phyloP scores from a whole-genome alignment of 225 moss, liverwort and hornwort genomes.

The Antitrichia curtipendula region DNA sequence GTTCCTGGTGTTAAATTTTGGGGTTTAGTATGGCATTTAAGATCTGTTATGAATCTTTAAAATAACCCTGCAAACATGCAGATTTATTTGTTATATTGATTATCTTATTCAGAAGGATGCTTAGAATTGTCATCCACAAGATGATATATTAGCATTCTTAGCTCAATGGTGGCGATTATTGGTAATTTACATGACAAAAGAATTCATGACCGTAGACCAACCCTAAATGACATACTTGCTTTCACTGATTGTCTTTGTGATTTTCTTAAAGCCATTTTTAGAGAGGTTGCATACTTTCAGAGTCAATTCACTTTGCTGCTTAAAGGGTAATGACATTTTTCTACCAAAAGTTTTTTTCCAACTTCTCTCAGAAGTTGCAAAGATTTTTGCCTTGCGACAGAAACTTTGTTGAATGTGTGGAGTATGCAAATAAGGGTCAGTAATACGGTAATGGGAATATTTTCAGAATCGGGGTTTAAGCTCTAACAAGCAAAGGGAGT shows the following conservation, averaged over 20 bases:
- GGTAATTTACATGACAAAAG: neutral
- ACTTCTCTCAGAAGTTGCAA: neutral
- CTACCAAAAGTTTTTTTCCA: neutral
- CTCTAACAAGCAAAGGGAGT: neutral
- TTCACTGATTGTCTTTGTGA: neutral
- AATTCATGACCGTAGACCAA: neutral
- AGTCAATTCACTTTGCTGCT: neutral
- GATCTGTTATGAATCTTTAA: neutral
- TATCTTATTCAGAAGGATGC: neutral
- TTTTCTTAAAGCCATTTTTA: neutral
- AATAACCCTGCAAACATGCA: neutral
- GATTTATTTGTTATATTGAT: neutral
- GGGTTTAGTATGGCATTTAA: neutral
- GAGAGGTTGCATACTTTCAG: neutral
- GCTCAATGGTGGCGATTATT: neutral
- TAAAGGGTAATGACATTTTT: neutral
- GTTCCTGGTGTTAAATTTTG: neutral
- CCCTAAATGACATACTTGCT: neutral
- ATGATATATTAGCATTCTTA: neutral
- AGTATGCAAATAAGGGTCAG: neutral
- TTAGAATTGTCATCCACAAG: neutral
- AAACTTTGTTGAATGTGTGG: neutral
- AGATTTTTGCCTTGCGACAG: neutral
- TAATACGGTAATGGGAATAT: neutral
- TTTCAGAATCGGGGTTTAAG: neutral